Evolutionary conservation across 23 red algal genomes (phyloP).

Genomic region (Chondrus crispus): DNA sequence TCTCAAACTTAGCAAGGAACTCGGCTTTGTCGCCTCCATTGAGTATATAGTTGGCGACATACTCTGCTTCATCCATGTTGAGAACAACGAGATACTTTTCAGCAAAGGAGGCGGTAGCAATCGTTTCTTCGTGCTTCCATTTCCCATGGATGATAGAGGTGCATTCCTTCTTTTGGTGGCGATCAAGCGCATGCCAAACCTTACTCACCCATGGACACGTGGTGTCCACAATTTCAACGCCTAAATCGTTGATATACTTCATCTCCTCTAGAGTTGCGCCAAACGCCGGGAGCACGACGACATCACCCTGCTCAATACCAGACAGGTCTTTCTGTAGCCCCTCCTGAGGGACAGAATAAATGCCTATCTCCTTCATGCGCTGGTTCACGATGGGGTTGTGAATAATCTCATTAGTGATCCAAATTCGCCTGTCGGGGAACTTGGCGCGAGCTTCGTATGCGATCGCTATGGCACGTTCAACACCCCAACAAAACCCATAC

Average conservation of each 20-base stretch:
- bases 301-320: constrained; percentile 63
- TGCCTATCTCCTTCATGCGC: constrained; percentile 85
- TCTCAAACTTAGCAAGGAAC: constrained; percentile 82
- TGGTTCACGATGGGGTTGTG: constrained; percentile 97
- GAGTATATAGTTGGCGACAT: constrained; percentile 91
- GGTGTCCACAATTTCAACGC: constrained; percentile 91
- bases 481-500: constrained; percentile 99
- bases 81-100: constrained; percentile 92
- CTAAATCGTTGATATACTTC: constrained; percentile 57
- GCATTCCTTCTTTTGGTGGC: constrained; percentile 61
- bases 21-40: constrained; percentile 84
- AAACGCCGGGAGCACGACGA: constrained; percentile 95
- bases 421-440: constrained; percentile 79
- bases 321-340: constrained; percentile 77
- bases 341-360: constrained; percentile 81
- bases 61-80: constrained; percentile 92
- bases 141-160: constrained; percentile 98
- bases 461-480: constrained; percentile 96
- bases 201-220: constrained; percentile 99
- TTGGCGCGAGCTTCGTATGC: constrained; percentile 86
- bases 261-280: constrained; percentile 95
- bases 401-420: constrained; percentile 99
- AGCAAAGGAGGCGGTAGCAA: constrained; percentile 95
- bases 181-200: constrained; percentile 91
- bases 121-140: constrained; percentile 98